Base-by-base conservation (phyloP, 129 eudicot genomes). In the Heracleum sosnowskyi region DNA sequence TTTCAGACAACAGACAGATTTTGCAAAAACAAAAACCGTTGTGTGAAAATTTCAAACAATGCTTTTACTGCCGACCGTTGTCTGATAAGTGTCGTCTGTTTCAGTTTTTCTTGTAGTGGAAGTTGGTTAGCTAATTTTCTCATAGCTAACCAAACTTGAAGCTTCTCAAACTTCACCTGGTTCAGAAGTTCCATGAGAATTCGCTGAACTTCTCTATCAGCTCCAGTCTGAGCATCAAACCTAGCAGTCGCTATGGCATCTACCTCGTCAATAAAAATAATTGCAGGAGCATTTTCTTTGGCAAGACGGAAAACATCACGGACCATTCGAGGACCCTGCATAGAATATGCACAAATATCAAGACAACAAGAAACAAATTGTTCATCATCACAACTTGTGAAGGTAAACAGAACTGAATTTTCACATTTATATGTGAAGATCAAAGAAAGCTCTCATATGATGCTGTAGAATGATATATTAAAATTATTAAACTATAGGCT, bases 291-390 rank as follows among this genome's bases (percentile, higher is more conserved):
- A 55, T 94, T 91, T 82, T 94, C 97, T 86, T 91, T 91, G 47
- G 97, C 97, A 45, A 93, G 91, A 7, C 93, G 96, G 63, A 94
- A 95, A 10, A 91, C 92, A 84, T 95, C 98, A 84, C 97, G 97
- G 12, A 91, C 97, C 98, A 95, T 94, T 77, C 97, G 74, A 0
- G 97, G 97, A 40, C 98, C 98, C 97, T 93, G 70, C 63, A 76
- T 34, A 72, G 33, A 69, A 11, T 68, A 73, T 15, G 77, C 77
- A 28, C 60, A 74, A 12, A n/a, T 26, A 44, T 74, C 36, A 73
- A 11, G 24, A 42, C 26, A 73, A 3, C 29, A 69, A 36, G 9
- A 24, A 71, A 71, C 2, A 4, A 40, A 71, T 34, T 36, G 5
- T 12, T 20, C 10, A 22, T 24, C 33, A 44, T 44, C 47, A 44